A percentile compares a stretch with the other conserved stretches of the same genome.
These are phyloP conservation scores for Wallacemonas sp. DNA, from an alignment of 208 protist genomes.

Conservation along the genomic window DNA sequence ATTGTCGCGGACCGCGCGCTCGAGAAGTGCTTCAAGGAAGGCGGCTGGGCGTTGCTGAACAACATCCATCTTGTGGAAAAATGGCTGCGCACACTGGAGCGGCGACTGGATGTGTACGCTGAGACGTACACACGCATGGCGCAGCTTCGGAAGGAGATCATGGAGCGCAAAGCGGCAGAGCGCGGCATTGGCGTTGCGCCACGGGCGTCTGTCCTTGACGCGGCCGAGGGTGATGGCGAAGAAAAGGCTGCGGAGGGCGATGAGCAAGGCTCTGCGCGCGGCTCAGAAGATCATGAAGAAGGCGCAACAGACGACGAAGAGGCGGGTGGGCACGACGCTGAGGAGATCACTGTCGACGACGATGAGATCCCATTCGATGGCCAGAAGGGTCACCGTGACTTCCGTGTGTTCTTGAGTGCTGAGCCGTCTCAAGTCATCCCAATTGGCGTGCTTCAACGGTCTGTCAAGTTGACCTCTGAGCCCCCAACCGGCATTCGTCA, in stretches of 20 bases:
- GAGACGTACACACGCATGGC: constrained; percentile 91
- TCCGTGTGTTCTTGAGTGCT: constrained; percentile 97
- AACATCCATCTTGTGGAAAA: constrained; percentile 98
- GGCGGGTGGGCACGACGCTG: constrained; percentile 22
- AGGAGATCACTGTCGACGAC: constrained; percentile 70
- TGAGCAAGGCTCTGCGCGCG: constrained; percentile 5
- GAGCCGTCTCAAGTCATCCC: constrained; percentile 97
- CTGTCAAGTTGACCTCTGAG: constrained; percentile 99
- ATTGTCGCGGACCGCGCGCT: constrained; percentile 95
- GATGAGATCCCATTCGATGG: constrained; percentile 92
- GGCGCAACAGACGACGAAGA: constrained; percentile 22
- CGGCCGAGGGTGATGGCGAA: neutral
- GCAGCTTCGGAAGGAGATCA: constrained; percentile 84
- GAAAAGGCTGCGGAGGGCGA: constrained; percentile 26
- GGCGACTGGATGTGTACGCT: constrained; percentile 93
- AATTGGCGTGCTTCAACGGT: constrained; percentile 97
- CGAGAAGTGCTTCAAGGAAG: constrained; percentile 90
- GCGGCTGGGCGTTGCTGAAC: constrained; percentile 97
- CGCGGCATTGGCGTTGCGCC: constrained; percentile 9
- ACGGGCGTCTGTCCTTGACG: constrained; percentile 12
- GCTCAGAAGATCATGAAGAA: constrained; percentile 14
- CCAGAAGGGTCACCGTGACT: constrained; percentile 92
- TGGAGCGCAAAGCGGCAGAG: constrained; percentile 77
- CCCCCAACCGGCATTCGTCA: constrained; percentile 96
- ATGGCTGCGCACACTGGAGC: constrained; percentile 97